Conservation (phyloP, 495 filamentous ascomycete genomes). For the Trypethelium eluteriae region DNA sequence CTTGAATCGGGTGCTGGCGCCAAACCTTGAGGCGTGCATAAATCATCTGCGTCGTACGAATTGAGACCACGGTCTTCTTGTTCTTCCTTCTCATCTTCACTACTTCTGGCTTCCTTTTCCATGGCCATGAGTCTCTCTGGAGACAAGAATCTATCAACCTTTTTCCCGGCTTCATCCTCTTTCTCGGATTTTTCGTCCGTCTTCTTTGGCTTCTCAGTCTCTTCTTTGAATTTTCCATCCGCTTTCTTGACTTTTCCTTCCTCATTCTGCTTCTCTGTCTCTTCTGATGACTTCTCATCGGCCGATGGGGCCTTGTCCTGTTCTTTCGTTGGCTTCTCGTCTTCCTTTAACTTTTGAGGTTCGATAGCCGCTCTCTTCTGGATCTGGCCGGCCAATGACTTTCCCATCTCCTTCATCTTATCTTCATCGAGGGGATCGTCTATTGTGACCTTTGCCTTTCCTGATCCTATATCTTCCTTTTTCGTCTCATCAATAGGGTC, state of each 20-base stretch:
- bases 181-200: background rate
- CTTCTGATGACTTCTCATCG: too few relatives aligned
- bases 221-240: background rate
- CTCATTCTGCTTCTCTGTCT: too few relatives aligned
- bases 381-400: background rate
- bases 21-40: slow-evolving; percentile 35
- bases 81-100: background rate
- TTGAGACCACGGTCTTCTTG: background rate
- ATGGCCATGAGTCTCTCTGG: background rate
- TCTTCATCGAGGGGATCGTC: background rate
- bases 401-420: slow-evolving; percentile 3
- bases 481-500: background rate
- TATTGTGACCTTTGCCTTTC: too few relatives aligned
- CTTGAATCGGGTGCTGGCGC: slow-evolving; percentile 19
- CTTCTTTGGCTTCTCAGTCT: background rate
- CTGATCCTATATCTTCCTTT: background rate
- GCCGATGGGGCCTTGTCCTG: too few relatives aligned
- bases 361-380: slow-evolving; percentile 8
- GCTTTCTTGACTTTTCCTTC: background rate
- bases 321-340: background rate
- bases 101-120: slow-evolving; percentile 2
- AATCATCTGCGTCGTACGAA: slow-evolving; percentile 5
- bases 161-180: background rate
- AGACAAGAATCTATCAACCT: slow-evolving; percentile 3
- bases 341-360: background rate